These are phyloP conservation scores for Kodamaea fungicola DNA, from an alignment of 1,139 yeast species.

Conservation along the genomic window DNA sequence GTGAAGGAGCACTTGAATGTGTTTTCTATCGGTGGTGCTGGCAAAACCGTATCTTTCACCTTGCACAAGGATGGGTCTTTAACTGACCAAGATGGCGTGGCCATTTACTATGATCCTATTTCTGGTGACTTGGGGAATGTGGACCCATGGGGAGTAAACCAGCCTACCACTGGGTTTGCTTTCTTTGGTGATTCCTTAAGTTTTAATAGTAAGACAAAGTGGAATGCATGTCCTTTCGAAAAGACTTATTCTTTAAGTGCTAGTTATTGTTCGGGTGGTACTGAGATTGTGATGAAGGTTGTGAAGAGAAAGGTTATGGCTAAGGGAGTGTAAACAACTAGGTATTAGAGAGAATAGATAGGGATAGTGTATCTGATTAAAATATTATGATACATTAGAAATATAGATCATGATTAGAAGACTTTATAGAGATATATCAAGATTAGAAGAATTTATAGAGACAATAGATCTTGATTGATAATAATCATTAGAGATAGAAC, in stretches of 20 bases:
- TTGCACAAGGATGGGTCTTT: conserved; percentile 25
- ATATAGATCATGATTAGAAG: no score
- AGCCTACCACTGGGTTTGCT: conserved; percentile 24
- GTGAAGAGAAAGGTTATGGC: conserved; percentile 2
- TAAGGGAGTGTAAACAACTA: no score
- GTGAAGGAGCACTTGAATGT: conserved; percentile 28
- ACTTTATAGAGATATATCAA: no score
- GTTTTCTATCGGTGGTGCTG: conserved; percentile 32
- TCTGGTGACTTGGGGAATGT: conserved; percentile 31
- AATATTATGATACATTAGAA: no score
- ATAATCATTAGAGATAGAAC: no score
- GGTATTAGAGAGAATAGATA: no score
- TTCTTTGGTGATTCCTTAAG: conserved; percentile 20
- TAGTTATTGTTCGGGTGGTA: conserved; percentile 26
- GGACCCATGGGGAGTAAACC: conserved; percentile 24
- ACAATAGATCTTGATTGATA: no score
- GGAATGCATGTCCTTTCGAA: conserved; percentile 28
- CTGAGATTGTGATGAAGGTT: conserved; percentile 20
- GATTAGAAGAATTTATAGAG: no score
- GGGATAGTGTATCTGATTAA: no score
- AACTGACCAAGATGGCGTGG: conserved; percentile 26
- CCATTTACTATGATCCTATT: conserved; percentile 21
- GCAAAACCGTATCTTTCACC: conserved; percentile 19
- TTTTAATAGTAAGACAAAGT: conserved; percentile 18
- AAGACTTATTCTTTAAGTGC: conserved; percentile 22